A percentile compares a stretch with the other conserved stretches of the same genome.
These are phyloP conservation scores for Lachnellula occidentalis DNA, from an alignment of 2,329 filamentous ascomycete species.

Conservation along the genomic window DNA sequence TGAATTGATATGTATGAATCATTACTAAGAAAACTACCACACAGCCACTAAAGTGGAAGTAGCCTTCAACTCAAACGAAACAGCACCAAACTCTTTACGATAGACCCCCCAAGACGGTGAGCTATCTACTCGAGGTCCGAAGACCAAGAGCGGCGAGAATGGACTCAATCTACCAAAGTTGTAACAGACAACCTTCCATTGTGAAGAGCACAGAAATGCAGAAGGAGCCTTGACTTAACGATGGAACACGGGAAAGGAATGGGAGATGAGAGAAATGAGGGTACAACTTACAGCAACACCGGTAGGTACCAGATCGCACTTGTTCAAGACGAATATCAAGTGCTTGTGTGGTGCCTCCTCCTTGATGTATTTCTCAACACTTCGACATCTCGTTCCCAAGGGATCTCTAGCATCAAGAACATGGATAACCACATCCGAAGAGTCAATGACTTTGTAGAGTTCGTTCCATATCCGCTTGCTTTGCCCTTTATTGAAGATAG, in stretches of 20 bases:
- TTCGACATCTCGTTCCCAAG: constrained; percentile 80
- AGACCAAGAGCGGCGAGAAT: constrained; percentile 57
- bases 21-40: constrained; percentile 97
- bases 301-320: constrained; percentile 88
- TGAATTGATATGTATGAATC: constrained; percentile 71
- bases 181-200: constrained; percentile 94
- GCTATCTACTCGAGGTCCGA: constrained; percentile 64
- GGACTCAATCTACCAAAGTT: constrained; percentile 92
- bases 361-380: constrained; percentile 87
- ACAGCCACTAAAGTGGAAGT: constrained; percentile 57
- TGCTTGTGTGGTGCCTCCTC: constrained; percentile 97
- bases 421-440: constrained; percentile 93
- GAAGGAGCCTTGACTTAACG: constrained; percentile 89
- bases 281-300: constrained; percentile 80
- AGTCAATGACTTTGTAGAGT: constrained; percentile 90
- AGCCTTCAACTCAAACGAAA: constrained; percentile 97
- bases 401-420: constrained; percentile 87
- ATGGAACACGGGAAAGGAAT: constrained; percentile 29
- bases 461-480: constrained; percentile 98
- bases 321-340: constrained; percentile 82
- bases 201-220: constrained; percentile 50
- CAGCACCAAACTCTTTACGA: constrained; percentile 65
- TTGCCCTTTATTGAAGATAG: constrained; percentile 91
- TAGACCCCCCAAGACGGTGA: constrained; percentile 80
- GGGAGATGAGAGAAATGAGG: constrained; percentile 9